Percentiles rank a stretch among this genome's conserved stretches.
Evolutionary conservation across 1,139 yeast genomes (phyloP).

Genomic region (Eremothecium sinecaudum): DNA sequence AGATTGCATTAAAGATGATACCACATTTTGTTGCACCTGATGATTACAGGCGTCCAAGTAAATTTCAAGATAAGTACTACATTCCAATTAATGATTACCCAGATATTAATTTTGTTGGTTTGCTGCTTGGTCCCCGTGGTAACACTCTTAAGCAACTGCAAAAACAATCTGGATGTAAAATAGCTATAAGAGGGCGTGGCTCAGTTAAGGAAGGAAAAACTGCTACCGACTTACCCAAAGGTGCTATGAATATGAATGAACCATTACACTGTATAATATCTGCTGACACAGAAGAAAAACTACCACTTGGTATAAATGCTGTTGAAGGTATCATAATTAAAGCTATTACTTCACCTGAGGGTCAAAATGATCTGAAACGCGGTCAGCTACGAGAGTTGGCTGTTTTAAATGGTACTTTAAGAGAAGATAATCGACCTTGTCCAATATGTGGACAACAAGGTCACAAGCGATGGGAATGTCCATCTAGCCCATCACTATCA

Average conservation of each 20-base stretch:
- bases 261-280: slow-evolving; percentile 83
- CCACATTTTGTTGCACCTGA: slow-evolving; percentile 78
- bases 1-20: slow-evolving; percentile 57
- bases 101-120: slow-evolving; percentile 85
- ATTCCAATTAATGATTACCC: slow-evolving; percentile 86
- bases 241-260: slow-evolving; percentile 52
- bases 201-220: slow-evolving; percentile 88
- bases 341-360: slow-evolving; percentile 82
- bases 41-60: slow-evolving; percentile 65
- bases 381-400: slow-evolving; percentile 90
- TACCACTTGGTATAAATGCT: slow-evolving; percentile 63
- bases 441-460: slow-evolving; percentile 49
- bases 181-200: slow-evolving; percentile 87
- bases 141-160: slow-evolving; percentile 76
- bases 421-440: slow-evolving; percentile 71
- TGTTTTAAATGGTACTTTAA: slow-evolving; percentile 81
- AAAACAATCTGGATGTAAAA: slow-evolving; percentile 72
- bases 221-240: slow-evolving; percentile 38
- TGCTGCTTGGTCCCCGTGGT: slow-evolving; percentile 91
- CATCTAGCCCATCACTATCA: slow-evolving; percentile 44
- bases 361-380: slow-evolving; percentile 84
- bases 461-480: slow-evolving; percentile 54
- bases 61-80: slow-evolving; percentile 70
- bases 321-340: slow-evolving; percentile 72
- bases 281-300: slow-evolving; percentile 72